Percentiles rank a stretch among this genome's conserved stretches.
phyloP scores from a whole-genome alignment of 768 basidiomycete genomes.

The Pulveroboletus ravenelii region DNA sequence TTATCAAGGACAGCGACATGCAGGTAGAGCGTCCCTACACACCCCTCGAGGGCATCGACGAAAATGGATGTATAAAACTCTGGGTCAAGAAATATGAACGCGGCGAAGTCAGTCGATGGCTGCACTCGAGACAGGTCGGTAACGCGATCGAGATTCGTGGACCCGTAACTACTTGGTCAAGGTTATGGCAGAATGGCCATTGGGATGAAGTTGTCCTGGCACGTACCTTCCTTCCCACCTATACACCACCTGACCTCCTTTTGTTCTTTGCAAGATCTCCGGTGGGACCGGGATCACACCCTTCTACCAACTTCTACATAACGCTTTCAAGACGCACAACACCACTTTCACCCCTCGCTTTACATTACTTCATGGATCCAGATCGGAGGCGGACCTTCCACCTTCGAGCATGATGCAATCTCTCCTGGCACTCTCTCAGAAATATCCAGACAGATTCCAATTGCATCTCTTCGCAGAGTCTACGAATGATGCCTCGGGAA shows the following conservation, averaged over 20 bases:
- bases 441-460: conserved; percentile 52
- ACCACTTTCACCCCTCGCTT: conserved; percentile 45
- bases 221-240: conserved; percentile 3
- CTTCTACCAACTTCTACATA: conserved; percentile 72
- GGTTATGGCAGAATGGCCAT: conserved; percentile 41
- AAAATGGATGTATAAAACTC: conserved; percentile 61
- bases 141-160: conserved; percentile 74
- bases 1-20: conserved; percentile 82
- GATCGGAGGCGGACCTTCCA: conserved; percentile 57
- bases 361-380: conserved; percentile 71
- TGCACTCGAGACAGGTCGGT: conserved; percentile 64
- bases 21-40: conserved; percentile 87
- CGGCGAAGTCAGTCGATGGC: conserved; percentile 81
- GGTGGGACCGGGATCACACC: conserved; percentile 87
- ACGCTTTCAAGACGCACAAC: conserved; percentile 37
- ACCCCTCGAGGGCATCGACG: conserved; percentile 67
- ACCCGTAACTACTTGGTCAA: conserved; percentile 62
- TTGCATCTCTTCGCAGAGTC: conserved; percentile 63
- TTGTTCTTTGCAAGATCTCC: conserved; percentile 55
- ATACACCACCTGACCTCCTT: neutral
- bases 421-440: conserved; percentile 42
- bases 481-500: conserved; percentile 16
- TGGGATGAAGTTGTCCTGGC: conserved; percentile 86
- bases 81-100: conserved; percentile 79
- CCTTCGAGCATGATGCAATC: conserved; percentile 57